phyloP scores from a whole-genome alignment of 2,329 filamentous ascomycete species.

The Pseudonectria foliicola region DNA sequence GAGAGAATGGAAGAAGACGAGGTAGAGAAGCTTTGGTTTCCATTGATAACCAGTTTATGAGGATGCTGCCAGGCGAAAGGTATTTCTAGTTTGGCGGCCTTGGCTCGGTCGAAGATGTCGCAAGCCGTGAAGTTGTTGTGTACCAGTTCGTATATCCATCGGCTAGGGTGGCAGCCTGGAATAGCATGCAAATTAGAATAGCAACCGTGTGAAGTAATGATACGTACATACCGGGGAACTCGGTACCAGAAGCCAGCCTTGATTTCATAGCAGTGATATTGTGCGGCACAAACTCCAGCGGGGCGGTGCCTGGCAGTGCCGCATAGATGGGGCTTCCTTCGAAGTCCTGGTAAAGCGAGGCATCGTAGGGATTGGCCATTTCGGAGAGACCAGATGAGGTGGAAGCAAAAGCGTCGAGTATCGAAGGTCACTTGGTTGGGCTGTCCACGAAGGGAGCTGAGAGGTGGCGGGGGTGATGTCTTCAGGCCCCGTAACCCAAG shows the following conservation, averaged over 20 bases:
- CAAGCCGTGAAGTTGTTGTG: conserved; percentile 31
- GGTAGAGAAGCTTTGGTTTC: conserved; percentile 30
- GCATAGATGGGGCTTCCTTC: conserved; percentile 22
- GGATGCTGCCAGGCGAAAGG: conserved; percentile 28
- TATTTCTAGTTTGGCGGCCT: conserved; percentile 21
- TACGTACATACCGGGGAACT: conserved; percentile 20
- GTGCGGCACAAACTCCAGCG: conserved; percentile 21
- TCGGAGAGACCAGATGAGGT: neutral
- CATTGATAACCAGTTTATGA: conserved; percentile 31
- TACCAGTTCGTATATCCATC: conserved; percentile 35
- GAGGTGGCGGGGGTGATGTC: neutral
- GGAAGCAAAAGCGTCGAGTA: neutral
- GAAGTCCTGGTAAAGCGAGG: conserved; percentile 22
- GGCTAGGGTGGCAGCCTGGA: conserved; percentile 31
- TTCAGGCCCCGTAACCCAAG: no score
- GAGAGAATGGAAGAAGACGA: conserved; percentile 24
- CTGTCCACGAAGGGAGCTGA: neutral
- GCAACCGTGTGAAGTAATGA: neutral
- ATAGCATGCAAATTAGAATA: conserved; percentile 7
- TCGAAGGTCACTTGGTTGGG: neutral
- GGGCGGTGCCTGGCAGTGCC: conserved; percentile 25
- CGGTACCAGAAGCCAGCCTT: conserved; percentile 17
- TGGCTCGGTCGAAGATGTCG: conserved; percentile 29
- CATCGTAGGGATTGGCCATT: conserved; percentile 24
- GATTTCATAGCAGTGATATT: conserved; percentile 28